Base-by-base conservation (phyloP, 2,329 filamentous ascomycete genomes). In the Colletotrichum sp. region DNA sequence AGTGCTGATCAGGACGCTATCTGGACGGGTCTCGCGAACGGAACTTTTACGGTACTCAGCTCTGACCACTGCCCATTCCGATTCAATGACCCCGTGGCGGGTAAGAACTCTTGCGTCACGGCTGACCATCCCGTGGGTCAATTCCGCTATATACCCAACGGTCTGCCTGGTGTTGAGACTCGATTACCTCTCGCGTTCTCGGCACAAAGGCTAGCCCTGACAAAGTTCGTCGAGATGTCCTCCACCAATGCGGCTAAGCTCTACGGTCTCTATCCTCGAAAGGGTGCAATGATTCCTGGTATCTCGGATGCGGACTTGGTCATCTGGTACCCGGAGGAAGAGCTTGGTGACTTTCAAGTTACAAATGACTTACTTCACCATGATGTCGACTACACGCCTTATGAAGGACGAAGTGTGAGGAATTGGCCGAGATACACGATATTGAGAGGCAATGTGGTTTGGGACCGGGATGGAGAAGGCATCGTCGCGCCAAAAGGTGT, bases 131-230 rank as follows among this genome's bases (percentile, higher is more conserved):
- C 85, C 0, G 77, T 84, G 8, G 83, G 83, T 55, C 85, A 86
- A 64, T 92, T 92, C 82, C 87, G 87, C 63, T 88, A 90, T 71
- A 90, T 92, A 62, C 90, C 90, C 12, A 92, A 92, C 78, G 90
- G 90, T 7, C 84, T 88, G 63, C 89, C 90, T 0, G 90, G 90
- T 2, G 86, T 92, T 36, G 91, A 92, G 82, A 92, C 90, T 4
- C 82, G 90, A 3, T 82, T 92, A 19, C 82, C 89, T 0, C 82
- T 92, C 5, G 84, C 59, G 12, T 62, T 62, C 59, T 62, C 59
- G 8, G 59, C 59, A 29, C 27, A 29, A 29, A 62, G 59, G 19
- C 59, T 62, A 22, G 59, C 59, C 11, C 22, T 62, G 25, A 62
- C 59, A 22, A 62, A 62, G 8, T 90, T 91, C 75, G 90, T 92